Conservation (phyloP, 768 basidiomycete genomes). For the Auriscalpium microsporum region DNA sequence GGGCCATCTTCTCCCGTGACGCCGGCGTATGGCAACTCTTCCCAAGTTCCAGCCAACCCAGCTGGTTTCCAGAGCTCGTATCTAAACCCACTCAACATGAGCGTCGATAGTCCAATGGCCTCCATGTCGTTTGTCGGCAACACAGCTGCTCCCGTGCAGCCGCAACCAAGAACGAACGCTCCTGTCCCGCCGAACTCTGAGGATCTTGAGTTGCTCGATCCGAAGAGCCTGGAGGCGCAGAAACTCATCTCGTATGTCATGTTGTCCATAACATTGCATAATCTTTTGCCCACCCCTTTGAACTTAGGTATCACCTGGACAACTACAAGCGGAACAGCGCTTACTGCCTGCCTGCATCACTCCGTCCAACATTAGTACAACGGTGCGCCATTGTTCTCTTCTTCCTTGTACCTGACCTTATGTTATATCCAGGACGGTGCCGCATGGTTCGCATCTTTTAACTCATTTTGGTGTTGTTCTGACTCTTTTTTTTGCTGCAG, state of each 20-base stretch:
- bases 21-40: slow-evolving; percentile 19
- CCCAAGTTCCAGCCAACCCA: slow-evolving; percentile 8
- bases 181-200: slow-evolving; percentile 5
- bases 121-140: slow-evolving; percentile 37
- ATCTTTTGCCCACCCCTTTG: not conserved
- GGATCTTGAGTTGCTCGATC: slow-evolving; percentile 56
- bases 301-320: slow-evolving; percentile 75
- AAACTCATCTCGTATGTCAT: slow-evolving; percentile 67
- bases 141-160: slow-evolving; percentile 16
- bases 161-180: slow-evolving; percentile 18
- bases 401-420: not conserved
- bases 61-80: slow-evolving; percentile 33
- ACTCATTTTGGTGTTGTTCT: not conserved
- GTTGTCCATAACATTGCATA: no score
- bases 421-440: slow-evolving; percentile 46
- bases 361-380: slow-evolving; percentile 85
- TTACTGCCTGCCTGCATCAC: slow-evolving; percentile 82
- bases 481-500: slow-evolving; percentile 31
- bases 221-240: slow-evolving; percentile 69
- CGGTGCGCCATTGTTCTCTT: slow-evolving; percentile 33
- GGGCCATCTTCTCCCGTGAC: slow-evolving; percentile 26
- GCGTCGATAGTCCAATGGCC: slow-evolving; percentile 45
- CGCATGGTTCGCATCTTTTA: slow-evolving; percentile 53
- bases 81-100: slow-evolving; percentile 49
- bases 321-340: slow-evolving; percentile 80